phyloP scores from a whole-genome alignment of 2,329 filamentous ascomycete genomes.

The Alternaria sp. region DNA sequence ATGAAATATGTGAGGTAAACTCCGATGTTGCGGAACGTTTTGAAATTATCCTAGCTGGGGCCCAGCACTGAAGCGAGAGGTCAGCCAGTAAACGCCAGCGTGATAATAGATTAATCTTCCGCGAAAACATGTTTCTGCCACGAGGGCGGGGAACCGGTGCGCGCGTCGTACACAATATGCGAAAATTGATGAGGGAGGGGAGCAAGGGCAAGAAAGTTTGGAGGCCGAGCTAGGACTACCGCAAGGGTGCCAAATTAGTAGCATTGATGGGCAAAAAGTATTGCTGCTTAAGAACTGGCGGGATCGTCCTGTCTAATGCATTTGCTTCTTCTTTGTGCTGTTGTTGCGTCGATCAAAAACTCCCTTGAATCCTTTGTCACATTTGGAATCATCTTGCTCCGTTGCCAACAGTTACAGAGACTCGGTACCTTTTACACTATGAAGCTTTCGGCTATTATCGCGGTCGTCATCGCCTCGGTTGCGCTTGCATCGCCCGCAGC shows the following conservation, averaged over 20 bases:
- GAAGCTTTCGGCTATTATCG: conserved; percentile 37
- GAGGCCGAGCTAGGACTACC: conserved; percentile 5
- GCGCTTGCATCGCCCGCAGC: conserved; percentile 37
- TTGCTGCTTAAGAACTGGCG: conserved; percentile 24
- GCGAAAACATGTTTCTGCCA: conserved; percentile 23
- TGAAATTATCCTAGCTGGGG: neutral
- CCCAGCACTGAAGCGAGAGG: neutral
- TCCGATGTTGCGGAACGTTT: conserved; percentile 8
- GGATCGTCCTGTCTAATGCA: neutral
- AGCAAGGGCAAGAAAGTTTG: conserved; percentile 1
- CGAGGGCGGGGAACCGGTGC: conserved; percentile 32
- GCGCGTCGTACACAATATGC: conserved; percentile 25
- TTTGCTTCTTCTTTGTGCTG: neutral
- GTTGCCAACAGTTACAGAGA: no score
- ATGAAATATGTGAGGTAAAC: neutral
- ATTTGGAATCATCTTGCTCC: neutral
- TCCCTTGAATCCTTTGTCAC: neutral
- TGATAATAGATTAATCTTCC: conserved; percentile 13
- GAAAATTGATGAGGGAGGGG: conserved; percentile 13
- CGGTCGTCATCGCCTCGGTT: conserved; percentile 26
- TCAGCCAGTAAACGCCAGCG: neutral
- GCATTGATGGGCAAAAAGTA: conserved; percentile 26
- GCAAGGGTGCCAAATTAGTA: conserved; percentile 22
- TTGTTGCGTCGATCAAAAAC: neutral
- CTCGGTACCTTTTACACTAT: conserved; percentile 15